Evolutionary conservation across 352 stramenopile genomes (phyloP), one percentile per base, ranked within the genome.

Genomic region (Phytopythium mirpurense): DNA sequence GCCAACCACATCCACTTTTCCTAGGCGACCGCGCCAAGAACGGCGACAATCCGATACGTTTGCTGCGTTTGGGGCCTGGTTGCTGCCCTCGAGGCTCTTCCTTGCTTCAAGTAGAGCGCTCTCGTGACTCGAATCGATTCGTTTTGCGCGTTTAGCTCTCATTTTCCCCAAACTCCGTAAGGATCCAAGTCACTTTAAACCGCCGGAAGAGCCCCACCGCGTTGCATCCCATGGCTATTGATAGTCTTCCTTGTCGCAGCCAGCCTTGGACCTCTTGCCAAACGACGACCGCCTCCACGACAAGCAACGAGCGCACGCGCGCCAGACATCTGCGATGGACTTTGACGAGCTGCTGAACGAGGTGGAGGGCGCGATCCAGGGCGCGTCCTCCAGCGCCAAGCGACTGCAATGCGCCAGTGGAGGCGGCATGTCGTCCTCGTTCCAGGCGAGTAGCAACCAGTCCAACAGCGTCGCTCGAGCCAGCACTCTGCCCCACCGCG

Each of bases 1-100:
- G 75, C 87, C 21, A 93, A 87, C 55, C 93, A 97, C 47, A 96
- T 99, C 60, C 96, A 99, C 69, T 99, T 99, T 78, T 95, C 88
- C 8, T 91, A 83, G 66, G 56, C 48, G 32, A 12, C 18, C 19
- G 5, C 3, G 1, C 19, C n/a, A n/a, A n/a, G n/a, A n/a, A n/a
- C n/a, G n/a, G n/a, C n/a, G n/a, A n/a, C n/a, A n/a, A n/a, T n/a
- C n/a, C n/a, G n/a, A n/a, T n/a, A n/a, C n/a, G n/a, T n/a, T n/a
- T n/a, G n/a, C n/a, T n/a, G n/a, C n/a, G n/a, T n/a, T n/a, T n/a
- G n/a, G n/a, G n/a, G n/a, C n/a, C n/a, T n/a, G n/a, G n/a, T n/a
- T n/a, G n/a, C n/a, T n/a, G n/a, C n/a, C n/a, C n/a, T n/a, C n/a
- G n/a, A n/a, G n/a, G n/a, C 19, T 16, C 3, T 5, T 26, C 10